Evolutionary conservation across 805 yeast species (phyloP).

Genomic region (Ogataea methanolica): DNA sequence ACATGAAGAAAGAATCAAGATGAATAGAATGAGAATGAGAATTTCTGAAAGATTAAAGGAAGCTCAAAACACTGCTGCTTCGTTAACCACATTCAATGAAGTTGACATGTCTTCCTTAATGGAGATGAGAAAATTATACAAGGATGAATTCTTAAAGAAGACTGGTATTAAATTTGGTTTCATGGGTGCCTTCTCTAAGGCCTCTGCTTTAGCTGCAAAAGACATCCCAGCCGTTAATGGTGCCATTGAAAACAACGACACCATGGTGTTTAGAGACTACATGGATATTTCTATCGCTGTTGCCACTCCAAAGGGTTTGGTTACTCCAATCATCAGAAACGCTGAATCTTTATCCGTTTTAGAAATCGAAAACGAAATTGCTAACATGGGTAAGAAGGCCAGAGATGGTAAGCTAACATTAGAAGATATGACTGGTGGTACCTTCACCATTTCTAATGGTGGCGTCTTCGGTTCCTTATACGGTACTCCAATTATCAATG

Average conservation of each 20-base stretch:
- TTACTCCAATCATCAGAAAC: conserved; percentile 96
- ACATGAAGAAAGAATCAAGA: conserved; percentile 86
- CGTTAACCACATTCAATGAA: conserved; percentile 96
- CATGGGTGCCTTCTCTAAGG: conserved; percentile 98
- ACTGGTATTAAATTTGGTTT: conserved; percentile 95
- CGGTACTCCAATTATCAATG: conserved; percentile 97
- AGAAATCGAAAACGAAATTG: conserved; percentile 85
- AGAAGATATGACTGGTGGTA: conserved; percentile 99
- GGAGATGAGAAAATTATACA: conserved; percentile 93
- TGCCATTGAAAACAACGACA: conserved; percentile 86
- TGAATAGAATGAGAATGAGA: conserved; percentile 99
- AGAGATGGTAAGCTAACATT: conserved; percentile 94
- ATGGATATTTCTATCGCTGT: conserved; percentile 95
- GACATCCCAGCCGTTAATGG: conserved; percentile 95
- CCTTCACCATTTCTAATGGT: conserved; percentile 98
- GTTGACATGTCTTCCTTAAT: conserved; percentile 91
- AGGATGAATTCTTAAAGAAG: conserved; percentile 92
- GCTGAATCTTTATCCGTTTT: conserved; percentile 86
- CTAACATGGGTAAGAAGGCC: conserved; percentile 81
- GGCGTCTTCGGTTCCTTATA: conserved; percentile 97
- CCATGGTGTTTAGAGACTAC: conserved; percentile 93
- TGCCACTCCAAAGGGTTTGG: conserved; percentile 98
- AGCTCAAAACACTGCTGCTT: conserved; percentile 98
- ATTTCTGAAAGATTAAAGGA: conserved; percentile 99
- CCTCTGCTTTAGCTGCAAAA: conserved; percentile 86